These are phyloP conservation scores for Botrytis cinerea DNA, from an alignment of 2,329 filamentous ascomycete species.

Conservation along the genomic window DNA sequence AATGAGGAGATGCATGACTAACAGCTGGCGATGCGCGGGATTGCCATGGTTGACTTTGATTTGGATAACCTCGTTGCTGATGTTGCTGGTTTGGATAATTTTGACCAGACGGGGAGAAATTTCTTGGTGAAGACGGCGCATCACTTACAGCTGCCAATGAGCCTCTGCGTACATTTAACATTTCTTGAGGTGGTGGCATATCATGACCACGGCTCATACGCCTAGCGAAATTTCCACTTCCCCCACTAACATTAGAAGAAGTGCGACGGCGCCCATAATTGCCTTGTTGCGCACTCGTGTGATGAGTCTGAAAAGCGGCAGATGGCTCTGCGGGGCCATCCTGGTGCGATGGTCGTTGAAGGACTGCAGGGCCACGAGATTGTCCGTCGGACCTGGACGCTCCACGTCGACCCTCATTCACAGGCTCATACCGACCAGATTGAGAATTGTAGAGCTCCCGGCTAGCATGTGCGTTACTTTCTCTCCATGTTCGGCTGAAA, in stretches of 20 bases:
- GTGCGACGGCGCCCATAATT: slow-evolving; percentile 75
- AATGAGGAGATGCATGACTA: slow-evolving; percentile 42
- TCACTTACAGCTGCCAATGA: slow-evolving; percentile 55
- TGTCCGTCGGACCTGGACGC: slow-evolving; percentile 68
- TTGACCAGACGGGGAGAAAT: slow-evolving; percentile 41
- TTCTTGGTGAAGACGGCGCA: slow-evolving; percentile 52
- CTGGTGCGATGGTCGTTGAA: slow-evolving; percentile 68
- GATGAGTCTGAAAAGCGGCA: slow-evolving; percentile 78
- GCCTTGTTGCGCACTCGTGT: slow-evolving; percentile 64
- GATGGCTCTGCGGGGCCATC: slow-evolving; percentile 81
- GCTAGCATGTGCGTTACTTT: slow-evolving; percentile 61
- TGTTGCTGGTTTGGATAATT: slow-evolving; percentile 34
- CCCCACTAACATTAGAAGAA: slow-evolving; percentile 89
- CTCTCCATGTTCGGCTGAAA: slow-evolving; percentile 84
- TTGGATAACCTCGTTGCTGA: slow-evolving; percentile 17
- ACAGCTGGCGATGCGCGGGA: slow-evolving; percentile 43
- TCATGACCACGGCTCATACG: slow-evolving; percentile 42
- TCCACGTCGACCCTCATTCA: slow-evolving; percentile 67
- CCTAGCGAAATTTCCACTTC: slow-evolving; percentile 67
- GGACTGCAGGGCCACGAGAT: slow-evolving; percentile 71
- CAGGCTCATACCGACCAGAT: slow-evolving; percentile 89
- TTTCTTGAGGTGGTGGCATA: slow-evolving; percentile 40
- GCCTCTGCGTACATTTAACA: slow-evolving; percentile 49
- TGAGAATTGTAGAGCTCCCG: slow-evolving; percentile 93
- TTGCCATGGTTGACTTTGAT: slow-evolving; percentile 45